phyloP scores from a whole-genome alignment of 225 moss, liverwort and hornwort species.

The Physcomitrium patens region DNA sequence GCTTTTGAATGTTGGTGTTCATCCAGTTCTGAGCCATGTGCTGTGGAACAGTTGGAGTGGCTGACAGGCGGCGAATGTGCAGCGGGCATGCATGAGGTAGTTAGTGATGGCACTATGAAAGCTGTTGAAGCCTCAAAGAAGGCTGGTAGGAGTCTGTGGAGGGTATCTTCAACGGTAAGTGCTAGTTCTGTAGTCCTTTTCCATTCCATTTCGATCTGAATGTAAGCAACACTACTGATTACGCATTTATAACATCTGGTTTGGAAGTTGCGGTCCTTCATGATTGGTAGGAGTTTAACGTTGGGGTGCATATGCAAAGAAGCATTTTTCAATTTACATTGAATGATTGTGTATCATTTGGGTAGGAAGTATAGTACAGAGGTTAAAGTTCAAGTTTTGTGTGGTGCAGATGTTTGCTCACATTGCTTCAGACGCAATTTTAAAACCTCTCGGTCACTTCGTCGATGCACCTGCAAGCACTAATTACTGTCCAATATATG shows the following conservation, averaged over 20 bases:
- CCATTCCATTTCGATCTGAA: neutral
- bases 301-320: too few relatives aligned
- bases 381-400: conserved; percentile 14
- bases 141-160: conserved; percentile 79
- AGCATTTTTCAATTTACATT: too few relatives aligned
- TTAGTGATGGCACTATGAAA: conserved; percentile 71
- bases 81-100: conserved; percentile 98
- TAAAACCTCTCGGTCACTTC: conserved; percentile 83
- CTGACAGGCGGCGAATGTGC: conserved; percentile 95
- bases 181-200: neutral
- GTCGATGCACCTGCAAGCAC: conserved; percentile 48
- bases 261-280: conserved; percentile 13
- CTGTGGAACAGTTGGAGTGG: conserved; percentile 81
- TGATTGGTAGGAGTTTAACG: neutral
- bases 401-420: conserved; percentile 87
- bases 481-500: conserved; percentile 67
- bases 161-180: conserved; percentile 94
- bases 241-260: conserved; percentile 2
- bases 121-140: conserved; percentile 65
- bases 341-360: neutral
- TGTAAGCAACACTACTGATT: neutral
- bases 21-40: conserved; percentile 23
- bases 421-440: conserved; percentile 84
- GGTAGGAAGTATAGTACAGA: neutral
- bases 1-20: neutral